phyloP scores from a whole-genome alignment of 495 filamentous ascomycete species.

The Penicillium psychrofluorescens region DNA sequence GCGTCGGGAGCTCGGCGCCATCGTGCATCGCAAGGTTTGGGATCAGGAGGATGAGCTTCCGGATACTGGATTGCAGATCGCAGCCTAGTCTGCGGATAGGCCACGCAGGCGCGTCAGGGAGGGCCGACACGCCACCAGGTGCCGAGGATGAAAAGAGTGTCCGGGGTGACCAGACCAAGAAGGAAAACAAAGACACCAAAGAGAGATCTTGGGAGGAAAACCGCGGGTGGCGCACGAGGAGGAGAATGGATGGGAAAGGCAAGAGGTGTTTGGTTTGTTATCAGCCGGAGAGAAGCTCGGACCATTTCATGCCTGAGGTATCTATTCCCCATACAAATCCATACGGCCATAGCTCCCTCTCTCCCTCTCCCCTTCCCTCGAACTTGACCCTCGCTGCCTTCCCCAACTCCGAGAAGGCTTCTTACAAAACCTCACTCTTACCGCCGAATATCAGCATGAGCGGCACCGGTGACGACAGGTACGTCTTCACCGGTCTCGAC shows the following conservation, averaged over 20 bases:
- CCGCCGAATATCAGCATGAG: slow-evolving; percentile 22
- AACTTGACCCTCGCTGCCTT: not conserved
- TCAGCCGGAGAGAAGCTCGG: slow-evolving; percentile 20
- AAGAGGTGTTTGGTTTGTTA: slow-evolving; percentile 9
- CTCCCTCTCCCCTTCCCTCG: not conserved
- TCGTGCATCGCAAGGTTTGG: slow-evolving; percentile 8
- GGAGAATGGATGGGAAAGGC: not conserved
- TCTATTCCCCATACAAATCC: slow-evolving; percentile 3
- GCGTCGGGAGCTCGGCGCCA: slow-evolving; percentile 17
- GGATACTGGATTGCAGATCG: slow-evolving; percentile 6
- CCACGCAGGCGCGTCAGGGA: slow-evolving; percentile 8
- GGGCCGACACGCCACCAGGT: slow-evolving; percentile 9
- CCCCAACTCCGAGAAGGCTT: too few relatives aligned
- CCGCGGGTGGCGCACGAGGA: not conserved
- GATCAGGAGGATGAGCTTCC: slow-evolving; percentile 4
- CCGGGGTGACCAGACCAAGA: not conserved
- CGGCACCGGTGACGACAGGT: slow-evolving; percentile 31
- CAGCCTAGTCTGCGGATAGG: too few relatives aligned
- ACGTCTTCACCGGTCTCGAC: slow-evolving; percentile 1
- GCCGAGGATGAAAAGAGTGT: not conserved
- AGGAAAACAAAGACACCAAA: not conserved
- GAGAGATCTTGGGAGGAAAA: not conserved
- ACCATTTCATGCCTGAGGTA: slow-evolving; percentile 14
- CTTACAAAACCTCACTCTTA: not conserved
- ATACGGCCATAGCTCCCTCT: slow-evolving; percentile 15